Base-by-base conservation (phyloP, 2,329 filamentous ascomycete species). In the Penicillium rolfsii region DNA sequence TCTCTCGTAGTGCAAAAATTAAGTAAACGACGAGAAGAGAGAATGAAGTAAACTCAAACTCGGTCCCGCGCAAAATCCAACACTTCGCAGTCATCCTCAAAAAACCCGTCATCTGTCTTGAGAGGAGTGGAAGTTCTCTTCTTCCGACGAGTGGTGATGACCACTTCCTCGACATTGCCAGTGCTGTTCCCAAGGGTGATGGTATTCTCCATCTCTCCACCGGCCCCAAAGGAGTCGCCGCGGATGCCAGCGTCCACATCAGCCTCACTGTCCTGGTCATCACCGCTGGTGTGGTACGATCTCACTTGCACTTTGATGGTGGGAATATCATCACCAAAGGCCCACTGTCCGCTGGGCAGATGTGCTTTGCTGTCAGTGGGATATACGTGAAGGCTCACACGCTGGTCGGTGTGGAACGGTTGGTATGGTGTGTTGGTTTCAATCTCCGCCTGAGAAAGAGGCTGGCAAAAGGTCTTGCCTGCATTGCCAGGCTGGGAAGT, bases 391-490 rank as follows among this genome's bases (percentile, higher is more conserved):
- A 97, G 81, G n/a, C 84, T 86, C 48, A 98, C 91, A 3, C 94
- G 87, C 57, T 87, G 86, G 71, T 98, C 93, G 0, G 93, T 95
- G 74, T 98, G 94, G 80, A 98, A 97, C 1, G 95, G 94, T 71
- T 97, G 93, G 70, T 97, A 98, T 2, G 94, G 92, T 4, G 93
- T 91, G 71, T 94, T 97, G 1, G 94, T 97, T 73, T 99, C 95
- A 66, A 97, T 96, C 80, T 97, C 93, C 5, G 91, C 92, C 86
- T 93, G 73, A 80, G 90, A 74, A 79, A 91, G 76, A 81, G 89
- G 74, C 81, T 84, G 70, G 75, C 78, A 70, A 78, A 81, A 67
- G 66, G 70, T 53, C 71, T 73, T 65, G 65, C 70, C 68, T 70
- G 74, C 57, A 74, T 75, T 68, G 74, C 79, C 70, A 65, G 78